Base-by-base conservation (phyloP, 176 grass and related monocot species). In the Hyparrhenia diplandra region DNA sequence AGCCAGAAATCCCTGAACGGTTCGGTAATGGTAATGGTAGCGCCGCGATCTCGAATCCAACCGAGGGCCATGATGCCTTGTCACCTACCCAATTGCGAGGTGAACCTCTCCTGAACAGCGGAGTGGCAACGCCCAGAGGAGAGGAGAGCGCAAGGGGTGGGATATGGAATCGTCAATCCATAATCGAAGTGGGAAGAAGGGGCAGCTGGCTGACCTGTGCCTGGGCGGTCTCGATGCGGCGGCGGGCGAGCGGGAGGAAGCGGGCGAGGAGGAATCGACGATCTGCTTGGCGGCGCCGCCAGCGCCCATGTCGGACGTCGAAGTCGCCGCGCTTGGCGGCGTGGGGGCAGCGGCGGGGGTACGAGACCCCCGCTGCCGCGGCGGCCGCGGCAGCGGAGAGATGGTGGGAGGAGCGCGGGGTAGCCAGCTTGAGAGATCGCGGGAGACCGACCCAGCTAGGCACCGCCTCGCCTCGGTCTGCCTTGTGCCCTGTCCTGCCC, bases 151-250 rank as follows among this genome's bases (percentile, higher is more conserved):
- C 62, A 40, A 27, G 39, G 17, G 72, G 54, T 13, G 37, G 37
- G 17, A 67, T 37, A 67, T 36, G 64, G 20, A 70, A 52, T 32
- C 9, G 14, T 2, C 24, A 58, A 10, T n/a, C n/a, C n/a, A n/a
- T 29, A 77, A n/a, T 67, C 17, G 29, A 52, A 1, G 4, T 7
- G 28, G 25, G 58, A 2, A 14, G 8, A 21, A 8, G 16, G 8
- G 16, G 8, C 16, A 30, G n/a, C n/a, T n/a, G n/a, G 13, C 61
- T 28, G 45, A 98, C 95, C 95, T 99, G 96, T 14, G 96, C 96
- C 80, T 99, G 96, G n/a, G 92, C 96, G 74, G 96, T 99, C 80
- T 99, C 96, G 88, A 95, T 99, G 75, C 96, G 96, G 46, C 96
- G 96, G 65, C 92, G 90, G 58, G 96, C 96, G 67, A 99, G 92